Conservation (phyloP, 305 asterid genomes). For the Fraxinus platypoda region DNA sequence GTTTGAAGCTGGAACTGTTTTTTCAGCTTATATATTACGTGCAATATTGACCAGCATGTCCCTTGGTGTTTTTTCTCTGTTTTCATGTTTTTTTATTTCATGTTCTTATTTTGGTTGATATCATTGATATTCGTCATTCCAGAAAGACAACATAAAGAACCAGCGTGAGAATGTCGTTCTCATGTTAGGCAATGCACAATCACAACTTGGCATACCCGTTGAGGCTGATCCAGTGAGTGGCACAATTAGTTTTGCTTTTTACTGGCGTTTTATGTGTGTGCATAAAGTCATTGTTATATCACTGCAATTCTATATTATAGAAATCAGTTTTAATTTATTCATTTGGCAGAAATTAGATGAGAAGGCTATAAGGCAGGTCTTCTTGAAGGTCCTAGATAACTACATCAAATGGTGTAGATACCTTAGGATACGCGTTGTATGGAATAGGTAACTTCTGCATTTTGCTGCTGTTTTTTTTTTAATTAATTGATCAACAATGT, state of each 20-base stretch:
- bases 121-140: constrained; percentile 32
- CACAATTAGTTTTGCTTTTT: constrained; percentile 23
- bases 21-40: constrained; percentile 13
- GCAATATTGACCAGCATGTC: constrained; percentile 13
- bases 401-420: constrained; percentile 98
- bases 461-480: constrained; percentile 23
- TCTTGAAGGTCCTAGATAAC: constrained; percentile 91
- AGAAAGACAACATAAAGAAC: constrained; percentile 91
- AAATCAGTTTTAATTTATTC: constrained; percentile 17
- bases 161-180: constrained; percentile 97
- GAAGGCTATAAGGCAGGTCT: constrained; percentile 81
- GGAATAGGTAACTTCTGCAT: constrained; percentile 66
- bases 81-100: constrained; percentile 6
- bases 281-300: constrained; percentile 11
- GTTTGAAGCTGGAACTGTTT: neutral
- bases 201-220: constrained; percentile 68
- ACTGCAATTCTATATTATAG: constrained; percentile 4
- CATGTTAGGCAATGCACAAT: constrained; percentile 82
- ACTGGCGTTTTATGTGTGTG: constrained; percentile 4
- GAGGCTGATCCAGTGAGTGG: constrained; percentile 85
- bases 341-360: constrained; percentile 81
- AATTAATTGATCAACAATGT: neutral
- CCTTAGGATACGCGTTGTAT: constrained; percentile 74
- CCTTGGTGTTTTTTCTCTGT: constrained; percentile 1
- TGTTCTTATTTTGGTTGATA: constrained; percentile 18